These are phyloP conservation scores for Eutrema yunnanense DNA, from an alignment of 345 rosid genomes.

Conservation along the genomic window DNA sequence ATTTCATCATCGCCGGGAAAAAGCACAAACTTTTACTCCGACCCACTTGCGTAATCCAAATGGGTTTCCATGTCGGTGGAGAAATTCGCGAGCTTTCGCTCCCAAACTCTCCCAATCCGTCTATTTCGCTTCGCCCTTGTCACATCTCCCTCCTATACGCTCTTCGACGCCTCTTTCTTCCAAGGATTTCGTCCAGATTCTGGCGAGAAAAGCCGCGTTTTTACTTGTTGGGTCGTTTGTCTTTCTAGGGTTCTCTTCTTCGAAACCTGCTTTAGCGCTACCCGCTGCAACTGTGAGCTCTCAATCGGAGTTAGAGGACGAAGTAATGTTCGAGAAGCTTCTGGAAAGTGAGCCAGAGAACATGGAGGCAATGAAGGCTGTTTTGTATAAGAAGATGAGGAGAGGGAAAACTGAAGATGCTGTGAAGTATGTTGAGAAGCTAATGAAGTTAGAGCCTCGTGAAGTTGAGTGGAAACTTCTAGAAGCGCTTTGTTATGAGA, in stretches of 20 bases:
- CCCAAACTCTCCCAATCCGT: constrained; percentile 14
- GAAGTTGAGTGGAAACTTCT: constrained; percentile 93
- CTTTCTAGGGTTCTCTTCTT: constrained; percentile 40
- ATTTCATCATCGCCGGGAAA: constrained; percentile 13
- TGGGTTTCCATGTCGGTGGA: constrained; percentile 2
- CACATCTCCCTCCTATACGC: constrained; percentile 13
- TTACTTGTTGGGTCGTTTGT: constrained; percentile 56
- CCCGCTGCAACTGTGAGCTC: constrained; percentile 26
- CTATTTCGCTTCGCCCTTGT: constrained; percentile 10
- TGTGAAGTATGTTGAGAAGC: constrained; percentile 52
- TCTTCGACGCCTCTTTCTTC: constrained; percentile 20
- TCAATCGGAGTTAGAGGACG: constrained; percentile 40
- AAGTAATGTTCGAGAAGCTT: constrained; percentile 53
- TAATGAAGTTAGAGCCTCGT: constrained; percentile 54
- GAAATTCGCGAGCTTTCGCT: constrained; percentile 21
- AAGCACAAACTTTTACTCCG: constrained; percentile 2
- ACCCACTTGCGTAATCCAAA: constrained; percentile 2
- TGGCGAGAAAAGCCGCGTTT: constrained; percentile 37
- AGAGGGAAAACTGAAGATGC: constrained; percentile 61
- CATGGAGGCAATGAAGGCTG: constrained; percentile 66
- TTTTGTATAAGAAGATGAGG: constrained; percentile 73
- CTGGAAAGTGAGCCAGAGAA: constrained; percentile 64
- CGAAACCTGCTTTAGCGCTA: constrained; percentile 44
- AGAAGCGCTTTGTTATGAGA: constrained; percentile 80
- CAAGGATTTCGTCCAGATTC: constrained; percentile 19